A percentile compares a stretch with the other conserved stretches of the same genome.
Evolutionary conservation across 495 filamentous ascomycete species (phyloP).

Genomic region (Amphirosellinia nigrospora): DNA sequence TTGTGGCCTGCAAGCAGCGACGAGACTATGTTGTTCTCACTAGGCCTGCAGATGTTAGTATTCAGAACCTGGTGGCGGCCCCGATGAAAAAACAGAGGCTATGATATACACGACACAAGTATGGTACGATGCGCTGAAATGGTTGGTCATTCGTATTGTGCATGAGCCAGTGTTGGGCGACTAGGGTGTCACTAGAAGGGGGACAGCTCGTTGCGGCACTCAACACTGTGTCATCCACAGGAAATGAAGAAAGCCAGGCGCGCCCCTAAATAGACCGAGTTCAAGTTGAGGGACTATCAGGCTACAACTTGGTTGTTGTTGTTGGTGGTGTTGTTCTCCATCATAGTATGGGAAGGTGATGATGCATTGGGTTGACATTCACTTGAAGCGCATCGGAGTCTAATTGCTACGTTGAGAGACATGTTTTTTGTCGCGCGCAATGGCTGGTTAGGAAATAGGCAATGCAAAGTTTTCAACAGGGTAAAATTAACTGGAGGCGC

Average conservation of each 20-base stretch:
- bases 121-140: not conserved
- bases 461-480: conserved; percentile 9
- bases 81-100: not conserved
- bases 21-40: conserved; percentile 1
- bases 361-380: conserved; percentile 19
- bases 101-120: not conserved
- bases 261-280: not conserved
- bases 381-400: conserved; percentile 23
- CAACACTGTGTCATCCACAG: conserved; percentile 8
- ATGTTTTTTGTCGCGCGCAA: conserved; percentile 17
- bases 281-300: not conserved
- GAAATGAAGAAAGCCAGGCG: not conserved
- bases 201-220: conserved; percentile 3
- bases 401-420: conserved; percentile 18
- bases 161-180: conserved; percentile 5
- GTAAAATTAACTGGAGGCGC: not conserved
- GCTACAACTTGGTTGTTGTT: conserved; percentile 6
- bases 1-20: not conserved
- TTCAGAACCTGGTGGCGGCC: not conserved
- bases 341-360: conserved; percentile 1
- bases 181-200: conserved; percentile 1
- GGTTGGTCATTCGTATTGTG: not conserved
- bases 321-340: not conserved
- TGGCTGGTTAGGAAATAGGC: conserved; percentile 12
- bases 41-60: conserved; percentile 19